A percentile compares a stretch with the other conserved stretches of the same genome.
phyloP scores from a whole-genome alignment of 768 basidiomycete genomes.

The Hericium alpestre region DNA sequence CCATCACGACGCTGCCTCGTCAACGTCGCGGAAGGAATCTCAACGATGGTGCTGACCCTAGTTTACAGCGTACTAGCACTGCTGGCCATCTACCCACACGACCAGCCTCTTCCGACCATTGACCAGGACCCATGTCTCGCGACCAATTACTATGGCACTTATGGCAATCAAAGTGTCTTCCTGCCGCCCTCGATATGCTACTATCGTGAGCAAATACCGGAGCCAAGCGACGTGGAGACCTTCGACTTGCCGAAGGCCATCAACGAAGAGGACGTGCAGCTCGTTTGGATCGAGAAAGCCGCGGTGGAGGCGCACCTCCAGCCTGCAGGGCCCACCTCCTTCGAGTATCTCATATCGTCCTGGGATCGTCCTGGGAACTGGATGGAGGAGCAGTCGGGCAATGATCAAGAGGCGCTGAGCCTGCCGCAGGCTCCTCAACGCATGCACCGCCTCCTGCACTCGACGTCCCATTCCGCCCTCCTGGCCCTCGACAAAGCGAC shows the following conservation, averaged over 20 bases:
- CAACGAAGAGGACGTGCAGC: slow-evolving; percentile 2
- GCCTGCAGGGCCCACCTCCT: slow-evolving; percentile 3
- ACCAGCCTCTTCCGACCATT: slow-evolving; percentile 12
- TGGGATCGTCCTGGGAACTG: background rate
- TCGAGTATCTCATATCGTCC: background rate
- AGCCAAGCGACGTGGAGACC: too few species aligned
- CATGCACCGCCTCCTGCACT: slow-evolving; percentile 31
- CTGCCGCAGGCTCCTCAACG: background rate
- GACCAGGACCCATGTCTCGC: slow-evolving; percentile 33
- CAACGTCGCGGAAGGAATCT: background rate
- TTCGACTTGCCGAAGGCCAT: too few species aligned
- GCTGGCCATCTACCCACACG: slow-evolving; percentile 36
- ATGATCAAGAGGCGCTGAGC: too few species aligned
- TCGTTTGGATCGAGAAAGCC: slow-evolving; percentile 30
- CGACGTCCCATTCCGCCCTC: slow-evolving; percentile 34
- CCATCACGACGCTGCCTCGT: background rate
- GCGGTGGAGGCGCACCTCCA: slow-evolving; percentile 32
- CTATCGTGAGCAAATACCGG: background rate
- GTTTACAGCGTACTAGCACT: slow-evolving; percentile 10
- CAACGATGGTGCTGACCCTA: slow-evolving; percentile 6
- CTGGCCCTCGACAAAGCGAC: slow-evolving; percentile 34
- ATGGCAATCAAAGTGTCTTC: slow-evolving; percentile 43
- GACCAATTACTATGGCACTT: slow-evolving; percentile 44
- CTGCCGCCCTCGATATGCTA: slow-evolving; percentile 32
- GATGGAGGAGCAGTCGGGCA: too few species aligned